phyloP scores from a whole-genome alignment of 306 rosid species.

The Hippophae tibetana region DNA sequence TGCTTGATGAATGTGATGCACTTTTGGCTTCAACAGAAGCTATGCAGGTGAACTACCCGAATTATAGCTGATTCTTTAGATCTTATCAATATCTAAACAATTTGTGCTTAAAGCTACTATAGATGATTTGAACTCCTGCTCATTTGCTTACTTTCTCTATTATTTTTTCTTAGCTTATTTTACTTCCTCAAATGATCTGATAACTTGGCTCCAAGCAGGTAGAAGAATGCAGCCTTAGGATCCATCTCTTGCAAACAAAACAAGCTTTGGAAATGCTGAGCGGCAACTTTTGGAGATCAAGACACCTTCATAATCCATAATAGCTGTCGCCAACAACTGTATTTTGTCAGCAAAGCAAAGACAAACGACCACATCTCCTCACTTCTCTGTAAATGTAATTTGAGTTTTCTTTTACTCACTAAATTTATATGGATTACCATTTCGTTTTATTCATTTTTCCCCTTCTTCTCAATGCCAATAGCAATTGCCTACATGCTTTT shows the following conservation, averaged over 20 bases:
- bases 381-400: conserved; percentile 39
- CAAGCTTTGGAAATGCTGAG: conserved; percentile 39
- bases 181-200: too few relatives aligned
- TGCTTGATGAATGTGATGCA: conserved; percentile 78
- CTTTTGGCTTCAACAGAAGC: conserved; percentile 58
- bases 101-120: too few relatives aligned
- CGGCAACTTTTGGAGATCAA: conserved; percentile 30
- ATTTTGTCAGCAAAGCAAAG: conserved; percentile 29
- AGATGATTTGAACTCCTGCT: too few relatives aligned
- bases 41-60: conserved; percentile 57
- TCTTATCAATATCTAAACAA: too few relatives aligned
- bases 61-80: too few relatives aligned
- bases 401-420: conserved; percentile 13
- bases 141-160: too few relatives aligned
- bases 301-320: conserved; percentile 28
- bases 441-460: conserved; percentile 9
- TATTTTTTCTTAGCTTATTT: too few relatives aligned
- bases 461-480: conserved; percentile 16
- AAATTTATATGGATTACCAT: conserved; percentile 19
- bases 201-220: conserved; percentile 33
- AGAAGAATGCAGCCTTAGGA: conserved; percentile 74
- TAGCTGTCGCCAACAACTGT: conserved; percentile 35
- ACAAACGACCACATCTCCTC: conserved; percentile 15
- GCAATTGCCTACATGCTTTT: conserved; percentile 34
- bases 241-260: conserved; percentile 66